phyloP scores from a whole-genome alignment of 2,329 filamentous ascomycete genomes.

The Chlorencoelia australis region DNA sequence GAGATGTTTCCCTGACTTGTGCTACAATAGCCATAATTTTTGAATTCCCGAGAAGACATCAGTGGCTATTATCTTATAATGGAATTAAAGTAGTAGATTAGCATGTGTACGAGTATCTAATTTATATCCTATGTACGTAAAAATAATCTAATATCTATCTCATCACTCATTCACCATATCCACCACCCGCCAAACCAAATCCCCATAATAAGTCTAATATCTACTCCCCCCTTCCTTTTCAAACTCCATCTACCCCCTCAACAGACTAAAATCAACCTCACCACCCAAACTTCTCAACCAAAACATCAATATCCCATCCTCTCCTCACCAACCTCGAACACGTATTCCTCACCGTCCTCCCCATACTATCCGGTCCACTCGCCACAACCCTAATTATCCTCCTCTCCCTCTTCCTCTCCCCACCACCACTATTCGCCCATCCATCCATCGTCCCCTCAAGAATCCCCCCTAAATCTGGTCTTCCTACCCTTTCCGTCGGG shows the following conservation, averaged over 20 bases:
- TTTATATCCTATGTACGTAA: too few species aligned
- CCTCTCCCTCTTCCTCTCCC: slow-evolving; percentile 21
- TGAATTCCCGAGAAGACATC: too few species aligned
- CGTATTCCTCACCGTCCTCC: slow-evolving; percentile 47
- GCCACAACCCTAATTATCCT: slow-evolving; percentile 42
- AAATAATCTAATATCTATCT: too few species aligned
- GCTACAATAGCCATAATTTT: too few species aligned
- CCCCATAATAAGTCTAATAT: slow-evolving; percentile 14
- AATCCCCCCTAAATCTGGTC: slow-evolving; percentile 40
- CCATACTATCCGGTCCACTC: slow-evolving; percentile 52
- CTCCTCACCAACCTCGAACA: slow-evolving; percentile 39
- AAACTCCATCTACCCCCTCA: too few species aligned
- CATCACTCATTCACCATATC: too few species aligned
- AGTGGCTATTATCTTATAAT: too few species aligned
- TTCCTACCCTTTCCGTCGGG: slow-evolving; percentile 41
- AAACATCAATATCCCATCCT: slow-evolving; percentile 41
- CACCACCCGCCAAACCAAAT: slow-evolving; percentile 16
- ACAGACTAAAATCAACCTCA: too few species aligned
- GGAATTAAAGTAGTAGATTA: too few species aligned
- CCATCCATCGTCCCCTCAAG: slow-evolving; percentile 26
- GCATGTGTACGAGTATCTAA: too few species aligned
- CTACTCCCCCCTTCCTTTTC: slow-evolving; percentile 7
- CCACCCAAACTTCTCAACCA: slow-evolving; percentile 62
- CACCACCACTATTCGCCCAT: background rate
- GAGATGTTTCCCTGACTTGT: too few species aligned